Conservation (phyloP, 202 grass and related monocot species). For the Saccharum hybrid region DNA sequence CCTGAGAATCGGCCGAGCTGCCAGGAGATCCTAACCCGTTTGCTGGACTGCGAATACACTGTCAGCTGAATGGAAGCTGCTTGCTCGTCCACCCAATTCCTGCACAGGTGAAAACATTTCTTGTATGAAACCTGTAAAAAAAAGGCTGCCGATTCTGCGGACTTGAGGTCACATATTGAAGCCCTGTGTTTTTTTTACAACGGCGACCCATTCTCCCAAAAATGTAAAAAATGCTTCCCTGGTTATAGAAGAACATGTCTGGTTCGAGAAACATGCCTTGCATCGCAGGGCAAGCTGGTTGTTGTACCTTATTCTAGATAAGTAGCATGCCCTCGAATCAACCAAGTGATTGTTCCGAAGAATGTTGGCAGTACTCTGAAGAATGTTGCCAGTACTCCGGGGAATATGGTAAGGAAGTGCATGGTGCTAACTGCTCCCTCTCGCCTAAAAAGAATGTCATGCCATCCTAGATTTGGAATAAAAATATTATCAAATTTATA, state of each 20-base stretch:
- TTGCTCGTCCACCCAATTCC: conserved; percentile 18
- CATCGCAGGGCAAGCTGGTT: too few relatives aligned
- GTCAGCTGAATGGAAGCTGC: conserved; percentile 57
- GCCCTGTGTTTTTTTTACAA: conserved; percentile 31
- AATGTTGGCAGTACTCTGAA: background rate
- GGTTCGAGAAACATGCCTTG: too few relatives aligned
- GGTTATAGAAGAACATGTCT: too few relatives aligned
- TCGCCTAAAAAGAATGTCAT: background rate
- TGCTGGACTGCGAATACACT: conserved; percentile 90
- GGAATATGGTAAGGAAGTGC: background rate
- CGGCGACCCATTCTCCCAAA: conserved; percentile 25
- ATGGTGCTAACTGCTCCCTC: background rate
- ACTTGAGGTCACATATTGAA: conserved; percentile 35
- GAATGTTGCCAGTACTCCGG: background rate
- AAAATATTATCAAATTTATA: too few relatives aligned
- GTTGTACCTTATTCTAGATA: background rate
- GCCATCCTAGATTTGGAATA: too few relatives aligned
- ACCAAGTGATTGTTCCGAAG: background rate
- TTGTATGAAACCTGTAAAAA: conserved; percentile 66
- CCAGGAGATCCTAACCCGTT: conserved; percentile 86
- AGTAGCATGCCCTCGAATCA: background rate
- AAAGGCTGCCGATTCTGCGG: conserved; percentile 39
- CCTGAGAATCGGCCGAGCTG: conserved; percentile 88
- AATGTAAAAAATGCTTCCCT: too few relatives aligned
- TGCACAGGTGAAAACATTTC: conserved; percentile 35